Percentiles rank a stretch among this genome's conserved stretches.
These are phyloP conservation scores for Nadsonia commutata DNA, from an alignment of 1,139 yeast genomes.

Conservation along the genomic window DNA sequence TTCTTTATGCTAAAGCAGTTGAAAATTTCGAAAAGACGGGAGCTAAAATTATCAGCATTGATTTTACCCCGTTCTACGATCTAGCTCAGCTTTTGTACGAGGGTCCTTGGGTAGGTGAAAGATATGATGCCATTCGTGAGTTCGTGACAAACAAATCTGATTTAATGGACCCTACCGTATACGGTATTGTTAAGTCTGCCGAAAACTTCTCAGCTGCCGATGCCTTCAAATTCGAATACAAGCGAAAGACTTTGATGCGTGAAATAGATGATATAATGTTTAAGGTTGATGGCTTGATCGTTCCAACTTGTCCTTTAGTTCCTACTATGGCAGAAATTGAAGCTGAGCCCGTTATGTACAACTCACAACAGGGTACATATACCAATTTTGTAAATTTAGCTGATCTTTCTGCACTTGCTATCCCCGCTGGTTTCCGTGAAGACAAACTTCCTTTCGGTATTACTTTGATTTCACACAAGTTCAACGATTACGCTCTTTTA, in stretches of 20 bases:
- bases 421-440: slow-evolving; percentile 72
- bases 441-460: slow-evolving; percentile 89
- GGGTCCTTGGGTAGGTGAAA: slow-evolving; percentile 98
- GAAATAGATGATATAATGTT: slow-evolving; percentile 40
- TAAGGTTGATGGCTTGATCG: slow-evolving; percentile 58
- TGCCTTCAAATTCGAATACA: slow-evolving; percentile 70
- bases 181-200: slow-evolving; percentile 61
- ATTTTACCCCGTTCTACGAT: slow-evolving; percentile 60
- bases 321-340: slow-evolving; percentile 64
- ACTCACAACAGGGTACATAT: slow-evolving; percentile 90
- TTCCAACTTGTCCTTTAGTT: slow-evolving; percentile 88
- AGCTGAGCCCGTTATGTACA: slow-evolving; percentile 66
- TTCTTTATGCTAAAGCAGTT: slow-evolving; percentile 48
- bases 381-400: slow-evolving; percentile 93
- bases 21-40: slow-evolving; percentile 38
- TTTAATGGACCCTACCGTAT: slow-evolving; percentile 73
- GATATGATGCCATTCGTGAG: slow-evolving; percentile 69
- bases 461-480: slow-evolving; percentile 66
- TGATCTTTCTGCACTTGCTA: slow-evolving; percentile 79
- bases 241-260: slow-evolving; percentile 62
- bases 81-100: slow-evolving; percentile 85
- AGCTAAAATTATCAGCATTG: slow-evolving; percentile 45
- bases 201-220: slow-evolving; percentile 67
- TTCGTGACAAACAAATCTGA: slow-evolving; percentile 57
- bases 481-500: slow-evolving; percentile 76